Evolutionary conservation across 805 yeast genomes (phyloP), one percentile per base, ranked within the genome.

Genomic region (Sugiyamaella valdiviana): DNA sequence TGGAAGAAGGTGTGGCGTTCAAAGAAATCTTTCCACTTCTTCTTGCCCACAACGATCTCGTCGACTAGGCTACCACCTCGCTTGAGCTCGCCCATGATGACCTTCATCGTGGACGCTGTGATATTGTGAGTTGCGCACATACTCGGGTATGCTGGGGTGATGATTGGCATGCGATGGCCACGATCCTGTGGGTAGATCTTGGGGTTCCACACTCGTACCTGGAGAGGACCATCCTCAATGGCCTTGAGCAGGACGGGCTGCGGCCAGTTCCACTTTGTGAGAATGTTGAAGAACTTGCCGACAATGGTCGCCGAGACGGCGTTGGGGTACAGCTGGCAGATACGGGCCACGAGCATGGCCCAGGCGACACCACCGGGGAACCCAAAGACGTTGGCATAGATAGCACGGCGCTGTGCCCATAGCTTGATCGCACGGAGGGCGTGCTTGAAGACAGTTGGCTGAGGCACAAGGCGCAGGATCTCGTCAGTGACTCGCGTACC

Each of bases 331-430:
- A 93, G 69, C 65, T 93, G 99, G 66, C 99, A 93, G 23, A 93
- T 88, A 59, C 99, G 76, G 1, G 98, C 99, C n/a, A 90, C 97
- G 37, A 93, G 67, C 97, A 93, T 93, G 0, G 99, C 99, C 99
- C 99, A 93, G 1, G 99, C 99, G 43, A 93, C 99, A 66, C 99
- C 99, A 61, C 99, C 99, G 0, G 98, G 99, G 67, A 91, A 93
- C 0, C 99, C 99, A 75, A 84, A 87, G 40, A 93, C 84, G 62
- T 93, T 93, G 5, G 87, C 97, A 67, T 93, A 93, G 14, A 93
- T 79, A 0, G 96, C 98, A 44, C 98, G 76, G 60, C 89, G 79
- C 63, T 89, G 91, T 0, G 99, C 99, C 99, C 99, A 93, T 60
- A 93, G 73, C 66, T 93, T 93, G 54, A 93, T 85, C 14, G 95